phyloP scores from a whole-genome alignment of 2,329 filamentous ascomycete species.

The Fusarium sp. region DNA sequence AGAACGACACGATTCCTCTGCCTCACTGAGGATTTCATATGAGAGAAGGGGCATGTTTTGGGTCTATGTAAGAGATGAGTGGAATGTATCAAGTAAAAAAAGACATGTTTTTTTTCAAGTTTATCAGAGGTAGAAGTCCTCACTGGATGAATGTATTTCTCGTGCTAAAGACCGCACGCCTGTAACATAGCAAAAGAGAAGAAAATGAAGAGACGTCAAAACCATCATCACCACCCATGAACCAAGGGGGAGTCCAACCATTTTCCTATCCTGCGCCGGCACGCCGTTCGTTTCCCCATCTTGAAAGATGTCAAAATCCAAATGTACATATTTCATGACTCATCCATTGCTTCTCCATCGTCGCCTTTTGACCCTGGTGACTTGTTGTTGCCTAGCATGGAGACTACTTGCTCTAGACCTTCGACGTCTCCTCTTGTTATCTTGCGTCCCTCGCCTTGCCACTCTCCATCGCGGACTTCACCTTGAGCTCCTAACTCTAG shows the following conservation, averaged over 20 bases:
- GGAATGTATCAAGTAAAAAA: constrained; percentile 4
- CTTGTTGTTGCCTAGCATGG: constrained; percentile 51
- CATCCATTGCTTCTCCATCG: constrained; percentile 43
- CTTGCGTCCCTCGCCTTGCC: constrained; percentile 65
- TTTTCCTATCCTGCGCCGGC: constrained; percentile 27
- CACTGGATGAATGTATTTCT: constrained; percentile 20
- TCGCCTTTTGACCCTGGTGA: background rate
- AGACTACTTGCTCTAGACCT: constrained; percentile 63
- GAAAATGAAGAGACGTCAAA: background rate
- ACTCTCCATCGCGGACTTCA: constrained; percentile 72
- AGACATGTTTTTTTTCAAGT: background rate
- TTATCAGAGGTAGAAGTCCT: constrained; percentile 36
- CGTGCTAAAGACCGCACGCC: constrained; percentile 11
- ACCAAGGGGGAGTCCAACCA: background rate
- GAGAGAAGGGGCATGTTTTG: background rate
- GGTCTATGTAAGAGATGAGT: background rate
- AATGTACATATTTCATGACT: constrained; percentile 29
- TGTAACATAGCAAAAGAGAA: constrained; percentile 23
- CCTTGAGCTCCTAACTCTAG: constrained; percentile 72
- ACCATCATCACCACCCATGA: constrained; percentile 1
- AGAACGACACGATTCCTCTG: constrained; percentile 23
- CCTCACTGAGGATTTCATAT: background rate
- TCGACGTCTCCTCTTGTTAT: constrained; percentile 66
- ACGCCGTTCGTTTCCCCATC: constrained; percentile 20
- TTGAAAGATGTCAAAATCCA: background rate